phyloP scores from a whole-genome alignment of 139 green algal genomes.

The Chlorella sp. region DNA sequence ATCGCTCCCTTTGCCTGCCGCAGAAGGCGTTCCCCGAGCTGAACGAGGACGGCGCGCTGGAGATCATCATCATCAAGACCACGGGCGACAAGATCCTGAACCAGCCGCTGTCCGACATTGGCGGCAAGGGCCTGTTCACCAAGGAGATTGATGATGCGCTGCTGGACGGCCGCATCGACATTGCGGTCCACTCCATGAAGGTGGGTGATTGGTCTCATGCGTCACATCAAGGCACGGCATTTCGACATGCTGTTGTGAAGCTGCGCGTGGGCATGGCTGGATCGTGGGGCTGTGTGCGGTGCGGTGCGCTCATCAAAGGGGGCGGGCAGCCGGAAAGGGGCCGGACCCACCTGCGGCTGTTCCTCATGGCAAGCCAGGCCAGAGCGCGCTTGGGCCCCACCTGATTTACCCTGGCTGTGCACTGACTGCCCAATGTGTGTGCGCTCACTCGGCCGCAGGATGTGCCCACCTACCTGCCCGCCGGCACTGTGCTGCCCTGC shows the following conservation, averaged over 20 bases:
- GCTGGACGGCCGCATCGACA: constrained; percentile 94
- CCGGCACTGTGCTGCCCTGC: constrained; percentile 96
- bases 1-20: neutral
- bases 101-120: constrained; percentile 98
- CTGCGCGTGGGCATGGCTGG: no score
- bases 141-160: constrained; percentile 99
- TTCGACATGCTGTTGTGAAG: no score
- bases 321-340: no score
- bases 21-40: constrained; percentile 90
- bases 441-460: constrained; percentile 67
- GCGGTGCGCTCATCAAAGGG: no score
- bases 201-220: no score
- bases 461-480: constrained; percentile 98
- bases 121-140: constrained; percentile 99
- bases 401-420: no score
- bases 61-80: constrained; percentile 99
- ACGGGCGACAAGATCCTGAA: constrained; percentile 99
- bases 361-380: no score
- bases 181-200: constrained; percentile 99
- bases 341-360: no score
- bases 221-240: no score
- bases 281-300: no score
- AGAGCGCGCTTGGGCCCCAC: no score
- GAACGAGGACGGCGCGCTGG: constrained; percentile 92
- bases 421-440: no score